Percentiles rank a stretch among this genome's conserved stretches.
phyloP scores from a whole-genome alignment of 352 stramenopile species.

The Ophiocytium majus region DNA sequence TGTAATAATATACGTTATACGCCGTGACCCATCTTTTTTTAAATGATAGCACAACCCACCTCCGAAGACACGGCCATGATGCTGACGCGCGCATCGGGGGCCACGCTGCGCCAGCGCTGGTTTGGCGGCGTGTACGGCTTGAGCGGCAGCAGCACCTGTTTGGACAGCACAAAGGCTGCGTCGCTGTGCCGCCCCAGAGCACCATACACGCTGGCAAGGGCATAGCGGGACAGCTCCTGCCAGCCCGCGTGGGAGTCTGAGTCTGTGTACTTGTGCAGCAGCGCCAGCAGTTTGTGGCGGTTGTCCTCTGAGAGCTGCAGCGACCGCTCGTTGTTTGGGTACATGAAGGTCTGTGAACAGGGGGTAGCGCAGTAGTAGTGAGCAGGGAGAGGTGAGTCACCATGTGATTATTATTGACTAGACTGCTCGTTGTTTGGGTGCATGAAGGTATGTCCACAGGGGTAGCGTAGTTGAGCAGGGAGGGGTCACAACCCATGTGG shows the following conservation, averaged over 20 bases:
- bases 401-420: too few species aligned
- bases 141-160: neutral
- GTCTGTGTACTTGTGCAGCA: neutral
- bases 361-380: neutral
- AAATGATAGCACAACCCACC: neutral
- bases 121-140: neutral
- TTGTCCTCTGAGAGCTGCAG: neutral
- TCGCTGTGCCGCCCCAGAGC: neutral
- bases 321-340: neutral
- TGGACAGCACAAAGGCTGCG: neutral
- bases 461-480: neutral
- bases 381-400: too few species aligned
- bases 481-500: too few species aligned
- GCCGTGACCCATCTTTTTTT: neutral
- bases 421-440: neutral
- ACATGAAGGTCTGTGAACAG: slow-evolving; percentile 7
- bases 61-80: slow-evolving; percentile 14
- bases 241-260: neutral
- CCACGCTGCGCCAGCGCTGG: neutral
- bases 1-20: neutral
- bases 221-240: slow-evolving; percentile 12
- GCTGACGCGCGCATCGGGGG: neutral
- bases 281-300: neutral
- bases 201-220: neutral
- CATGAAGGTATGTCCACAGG: neutral